Base-by-base conservation (phyloP, 306 rosid genomes). In the Lathyrus tuberosus region DNA sequence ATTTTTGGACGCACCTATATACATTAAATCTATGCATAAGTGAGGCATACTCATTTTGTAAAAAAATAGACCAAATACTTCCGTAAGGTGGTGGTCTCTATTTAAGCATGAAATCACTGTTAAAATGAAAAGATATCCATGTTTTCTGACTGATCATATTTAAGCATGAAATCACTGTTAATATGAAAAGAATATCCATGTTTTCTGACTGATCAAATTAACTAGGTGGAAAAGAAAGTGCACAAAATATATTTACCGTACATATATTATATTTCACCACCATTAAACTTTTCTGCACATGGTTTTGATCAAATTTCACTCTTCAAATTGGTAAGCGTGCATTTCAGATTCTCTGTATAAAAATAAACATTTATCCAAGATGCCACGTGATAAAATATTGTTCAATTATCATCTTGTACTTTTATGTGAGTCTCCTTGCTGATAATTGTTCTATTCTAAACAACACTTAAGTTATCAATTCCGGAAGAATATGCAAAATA, bases 361-460 rank as follows among this genome's bases (percentile, higher is more conserved):
- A 47, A 48, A 63, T 0, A 31, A 31, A 31, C 35, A 40, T 57
- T 5, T 35, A 48, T 20, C 22, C 22, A 20, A 20, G 22, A 20
- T 31, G 56, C 22, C 63, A 66, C 49, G 57, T 37, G 42, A 61
- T 60, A 43, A 67, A 9, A 54, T 18, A 62, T 46, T 62, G 63
- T 62, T 69, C 72, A 37, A 62, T 56, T 60, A 63, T 18, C 62
- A 10, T 74, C 42, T 74, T 47, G 69, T 16, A 56, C 43, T 62
- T 33, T 12, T 10, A 65, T 42, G 67, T 10, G 8, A 30, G 5
- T 56, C 42, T 31, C 51, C 42, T 62, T 37, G 28, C 17, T 54
- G 20, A 69, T 62, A 52, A 62, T 63, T 69, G 49, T 57, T 62
- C 42, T 46, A 38, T 60, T 64, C 52, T 38, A 62, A 52, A 41